Base-by-base conservation (phyloP, 257 asterid genomes). In the Phtheirospermum japonicum region DNA sequence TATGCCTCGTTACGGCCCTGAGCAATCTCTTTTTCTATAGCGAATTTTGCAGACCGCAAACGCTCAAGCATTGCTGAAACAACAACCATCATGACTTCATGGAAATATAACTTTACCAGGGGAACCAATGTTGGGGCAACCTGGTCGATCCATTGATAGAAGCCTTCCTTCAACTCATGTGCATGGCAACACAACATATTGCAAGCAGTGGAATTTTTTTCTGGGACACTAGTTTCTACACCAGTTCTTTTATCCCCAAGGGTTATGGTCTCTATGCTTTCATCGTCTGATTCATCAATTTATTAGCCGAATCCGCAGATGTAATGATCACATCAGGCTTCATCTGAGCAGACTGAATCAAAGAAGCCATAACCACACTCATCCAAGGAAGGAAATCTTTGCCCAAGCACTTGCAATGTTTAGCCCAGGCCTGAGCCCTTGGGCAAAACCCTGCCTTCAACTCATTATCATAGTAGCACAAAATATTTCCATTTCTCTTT, bases 361-460 rank as follows among this genome's bases (percentile, higher is more conserved):
- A 68, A 58, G 96, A 90, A 67, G 96, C 96, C 96, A 90, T 90
- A 64, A 90, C 97, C 17, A 90, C 96, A 55, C 80, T 71, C 97
- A 90, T 85, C 71, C 87, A 90, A 61, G 97, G 96, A 68, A 90
- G 96, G 78, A 87, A 90, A 79, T 90, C 97, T 76, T 87, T 95
- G 58, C 97, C 96, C 79, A 90, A 69, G 71, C 97, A 87, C 83
- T 90, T 90, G 96, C 97, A 90, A 49, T 87, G 93, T 62, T 96
- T 79, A 64, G 97, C 96, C 97, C 97, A 90, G 13, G 97, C 97
- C 97, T 87, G n/a, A n/a, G n/a, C n/a, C n/a, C n/a, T n/a, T n/a
- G n/a, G n/a, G n/a, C n/a, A n/a, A n/a, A n/a, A n/a, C n/a, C n/a
- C n/a, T n/a, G n/a, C n/a, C n/a, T n/a, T n/a, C n/a, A n/a, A n/a